Conservation (phyloP, 306 rosid species). For the Casuarina equisetifolia region DNA sequence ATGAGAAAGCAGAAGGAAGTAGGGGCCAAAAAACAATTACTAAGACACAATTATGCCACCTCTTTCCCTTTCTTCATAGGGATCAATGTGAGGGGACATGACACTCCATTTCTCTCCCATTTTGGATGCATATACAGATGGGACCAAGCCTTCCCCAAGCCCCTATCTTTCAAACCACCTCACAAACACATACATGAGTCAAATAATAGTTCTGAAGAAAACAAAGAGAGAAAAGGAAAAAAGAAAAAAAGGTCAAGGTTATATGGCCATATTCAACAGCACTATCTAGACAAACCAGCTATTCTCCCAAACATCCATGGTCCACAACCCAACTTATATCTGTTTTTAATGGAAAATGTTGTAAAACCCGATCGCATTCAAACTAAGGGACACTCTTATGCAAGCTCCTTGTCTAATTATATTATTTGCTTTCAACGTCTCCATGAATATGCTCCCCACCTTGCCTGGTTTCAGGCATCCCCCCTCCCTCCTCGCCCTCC, state of each 20-base stretch:
- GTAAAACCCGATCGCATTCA: slow-evolving; percentile 41
- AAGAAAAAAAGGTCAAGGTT: slow-evolving; percentile 2
- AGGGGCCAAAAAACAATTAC: slow-evolving; percentile 38
- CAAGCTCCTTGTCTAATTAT: slow-evolving; percentile 54
- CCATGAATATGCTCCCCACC: slow-evolving; percentile 98
- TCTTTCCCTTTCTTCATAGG: slow-evolving; percentile 62
- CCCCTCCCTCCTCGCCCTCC: slow-evolving; percentile 14
- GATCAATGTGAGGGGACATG: slow-evolving; percentile 66
- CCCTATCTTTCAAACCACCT: slow-evolving; percentile 47
- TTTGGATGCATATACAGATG: slow-evolving; percentile 74
- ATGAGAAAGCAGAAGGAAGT: slow-evolving; percentile 33
- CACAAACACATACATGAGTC: slow-evolving; percentile 30
- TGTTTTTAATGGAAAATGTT: slow-evolving; percentile 54
- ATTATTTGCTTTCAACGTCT: slow-evolving; percentile 62
- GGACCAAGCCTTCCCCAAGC: slow-evolving; percentile 37
- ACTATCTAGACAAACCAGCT: slow-evolving; percentile 58
- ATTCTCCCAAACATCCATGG: slow-evolving; percentile 48
- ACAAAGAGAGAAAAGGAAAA: no score
- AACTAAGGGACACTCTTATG: slow-evolving; percentile 51
- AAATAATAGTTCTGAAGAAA: slow-evolving; percentile 26
- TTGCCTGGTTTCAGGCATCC: slow-evolving; percentile 59
- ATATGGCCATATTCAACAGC: slow-evolving; percentile 40
- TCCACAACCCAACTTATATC: slow-evolving; percentile 52
- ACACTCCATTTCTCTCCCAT: slow-evolving; percentile 53
- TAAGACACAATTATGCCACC: slow-evolving; percentile 66